A percentile compares a stretch with the other conserved stretches of the same genome.
These are phyloP conservation scores for Cytospora paraplurivora DNA, from an alignment of 2,329 filamentous ascomycete genomes.

Conservation along the genomic window DNA sequence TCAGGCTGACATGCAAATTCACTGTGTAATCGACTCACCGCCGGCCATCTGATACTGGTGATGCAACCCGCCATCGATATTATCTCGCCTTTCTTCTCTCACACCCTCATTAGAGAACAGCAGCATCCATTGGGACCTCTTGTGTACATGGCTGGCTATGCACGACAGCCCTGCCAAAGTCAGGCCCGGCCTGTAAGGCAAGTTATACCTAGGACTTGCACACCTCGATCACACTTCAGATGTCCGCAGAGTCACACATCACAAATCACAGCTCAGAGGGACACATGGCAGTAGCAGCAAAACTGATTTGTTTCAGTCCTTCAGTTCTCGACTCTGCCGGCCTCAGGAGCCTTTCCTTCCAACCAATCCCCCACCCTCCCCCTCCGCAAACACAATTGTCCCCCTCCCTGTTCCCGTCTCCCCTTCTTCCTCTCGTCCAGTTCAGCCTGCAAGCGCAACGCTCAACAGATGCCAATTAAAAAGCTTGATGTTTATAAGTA, in stretches of 20 bases:
- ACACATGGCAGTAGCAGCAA: not conserved
- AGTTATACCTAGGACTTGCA: not conserved
- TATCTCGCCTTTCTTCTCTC: not conserved
- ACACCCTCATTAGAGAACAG: not conserved
- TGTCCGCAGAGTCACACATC: not conserved
- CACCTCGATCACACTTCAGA: not conserved
- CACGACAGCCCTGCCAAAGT: not conserved
- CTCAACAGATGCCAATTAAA: constrained; percentile 41
- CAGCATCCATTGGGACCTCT: not conserved
- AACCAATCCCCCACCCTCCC: not conserved
- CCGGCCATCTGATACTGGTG: no score
- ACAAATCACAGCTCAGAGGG: not conserved
- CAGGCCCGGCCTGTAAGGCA: not conserved
- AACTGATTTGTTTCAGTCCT: not conserved
- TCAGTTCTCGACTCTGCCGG: not conserved
- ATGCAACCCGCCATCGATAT: not conserved
- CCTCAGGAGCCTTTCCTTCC: not conserved
- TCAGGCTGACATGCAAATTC: no score
- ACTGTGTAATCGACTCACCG: no score
- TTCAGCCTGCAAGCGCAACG: constrained; percentile 36
- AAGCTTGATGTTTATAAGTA: constrained; percentile 22
- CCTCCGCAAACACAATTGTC: not conserved
- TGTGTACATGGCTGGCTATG: not conserved
- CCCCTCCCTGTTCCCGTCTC: not conserved
- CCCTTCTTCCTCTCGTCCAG: constrained; percentile 9